phyloP scores from a whole-genome alignment of 2,329 filamentous ascomycete genomes.

The Colletotrichum gloeosporioides region DNA sequence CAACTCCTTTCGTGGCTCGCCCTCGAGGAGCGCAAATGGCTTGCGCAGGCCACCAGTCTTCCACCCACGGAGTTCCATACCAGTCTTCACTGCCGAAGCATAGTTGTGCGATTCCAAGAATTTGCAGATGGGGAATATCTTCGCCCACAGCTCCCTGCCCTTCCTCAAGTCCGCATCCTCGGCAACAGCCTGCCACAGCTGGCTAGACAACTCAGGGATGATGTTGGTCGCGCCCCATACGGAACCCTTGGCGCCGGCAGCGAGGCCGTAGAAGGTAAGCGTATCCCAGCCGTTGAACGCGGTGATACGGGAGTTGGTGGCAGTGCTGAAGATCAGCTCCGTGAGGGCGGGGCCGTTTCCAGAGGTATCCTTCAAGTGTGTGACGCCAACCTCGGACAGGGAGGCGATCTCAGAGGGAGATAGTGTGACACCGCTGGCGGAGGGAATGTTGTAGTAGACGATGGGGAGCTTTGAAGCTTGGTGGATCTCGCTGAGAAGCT shows the following conservation, averaged over 20 bases:
- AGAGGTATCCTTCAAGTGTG: slow-evolving; percentile 58
- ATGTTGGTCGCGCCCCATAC: slow-evolving; percentile 58
- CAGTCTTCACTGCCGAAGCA: slow-evolving; percentile 52
- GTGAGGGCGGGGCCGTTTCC: slow-evolving; percentile 55
- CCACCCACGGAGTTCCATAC: slow-evolving; percentile 50
- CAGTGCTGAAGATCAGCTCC: slow-evolving; percentile 48
- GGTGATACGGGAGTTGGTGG: slow-evolving; percentile 40
- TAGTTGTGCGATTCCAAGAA: slow-evolving; percentile 55
- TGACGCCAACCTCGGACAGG: slow-evolving; percentile 49
- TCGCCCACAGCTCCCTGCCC: slow-evolving; percentile 51
- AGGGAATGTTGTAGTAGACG: slow-evolving; percentile 57
- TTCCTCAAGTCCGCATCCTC: slow-evolving; percentile 45
- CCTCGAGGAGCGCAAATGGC: slow-evolving; percentile 47
- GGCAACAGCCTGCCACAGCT: slow-evolving; percentile 52
- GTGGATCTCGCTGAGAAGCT: slow-evolving; percentile 45
- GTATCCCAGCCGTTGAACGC: slow-evolving; percentile 61
- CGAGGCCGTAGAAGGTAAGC: slow-evolving; percentile 56
- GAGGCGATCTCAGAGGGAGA: slow-evolving; percentile 46
- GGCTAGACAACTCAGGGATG: slow-evolving; percentile 51
- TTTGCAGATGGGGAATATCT: slow-evolving; percentile 55
- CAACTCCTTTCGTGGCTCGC: slow-evolving; percentile 37
- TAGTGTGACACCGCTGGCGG: slow-evolving; percentile 47
- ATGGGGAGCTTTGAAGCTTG: slow-evolving; percentile 45
- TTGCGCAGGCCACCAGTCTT: slow-evolving; percentile 53
- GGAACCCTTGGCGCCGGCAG: slow-evolving; percentile 52